Percentiles rank a stretch among this genome's conserved stretches.
These are phyloP conservation scores for Syncephalis plumigaleata DNA, from an alignment of 371 early-diverging fungal species.

Conservation along the genomic window DNA sequence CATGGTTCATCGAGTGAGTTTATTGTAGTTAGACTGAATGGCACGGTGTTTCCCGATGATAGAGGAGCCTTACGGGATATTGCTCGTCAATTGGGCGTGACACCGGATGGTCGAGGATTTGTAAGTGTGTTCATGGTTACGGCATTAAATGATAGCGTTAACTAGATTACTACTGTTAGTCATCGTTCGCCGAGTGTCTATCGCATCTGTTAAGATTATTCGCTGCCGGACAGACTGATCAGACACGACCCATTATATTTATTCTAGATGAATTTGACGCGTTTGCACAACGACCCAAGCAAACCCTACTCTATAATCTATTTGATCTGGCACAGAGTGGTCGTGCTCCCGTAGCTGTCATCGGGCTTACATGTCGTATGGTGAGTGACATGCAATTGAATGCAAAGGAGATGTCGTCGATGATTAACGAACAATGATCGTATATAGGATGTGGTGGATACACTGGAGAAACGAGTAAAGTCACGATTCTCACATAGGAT, in stretches of 20 bases:
- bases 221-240: too few relatives aligned
- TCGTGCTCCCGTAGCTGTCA: constrained; percentile 66
- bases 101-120: constrained; percentile 11
- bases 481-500: constrained; percentile 84
- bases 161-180: too few relatives aligned
- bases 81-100: constrained; percentile 43
- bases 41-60: constrained; percentile 68
- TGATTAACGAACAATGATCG: too few relatives aligned
- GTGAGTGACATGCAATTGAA: too few relatives aligned
- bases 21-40: constrained; percentile 53
- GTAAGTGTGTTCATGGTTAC: too few relatives aligned
- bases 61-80: constrained; percentile 65
- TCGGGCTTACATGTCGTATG: constrained; percentile 69
- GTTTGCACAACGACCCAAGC: constrained; percentile 77
- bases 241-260: constrained; percentile 35
- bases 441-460: constrained; percentile 68
- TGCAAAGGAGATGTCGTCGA: too few relatives aligned
- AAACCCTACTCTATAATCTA: constrained; percentile 77
- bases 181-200: constrained; percentile 18
- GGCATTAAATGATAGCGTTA: too few relatives aligned
- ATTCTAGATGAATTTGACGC: constrained; percentile 81
- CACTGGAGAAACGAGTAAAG: constrained; percentile 87
- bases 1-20: constrained; percentile 19
- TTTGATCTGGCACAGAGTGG: constrained; percentile 79
- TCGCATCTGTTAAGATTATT: constrained; percentile 21